phyloP scores from a whole-genome alignment of 768 basidiomycete species.

The Suillus decipiens region DNA sequence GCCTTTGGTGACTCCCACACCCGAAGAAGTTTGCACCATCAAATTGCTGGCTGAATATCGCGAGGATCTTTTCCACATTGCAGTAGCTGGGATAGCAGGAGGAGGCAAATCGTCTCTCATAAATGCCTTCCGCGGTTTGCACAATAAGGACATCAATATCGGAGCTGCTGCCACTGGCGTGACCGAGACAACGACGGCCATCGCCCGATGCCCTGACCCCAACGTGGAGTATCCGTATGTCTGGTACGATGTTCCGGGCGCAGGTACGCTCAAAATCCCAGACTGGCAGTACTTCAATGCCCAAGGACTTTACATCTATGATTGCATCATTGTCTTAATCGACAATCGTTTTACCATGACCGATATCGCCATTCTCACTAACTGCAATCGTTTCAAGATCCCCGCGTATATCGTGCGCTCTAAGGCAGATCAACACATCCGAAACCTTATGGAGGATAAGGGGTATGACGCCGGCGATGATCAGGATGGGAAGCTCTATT shows the following conservation, averaged over 20 bases:
- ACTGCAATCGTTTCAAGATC: constrained; percentile 32
- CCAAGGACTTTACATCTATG: constrained; percentile 39
- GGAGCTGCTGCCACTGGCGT: constrained; percentile 32
- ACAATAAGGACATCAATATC: constrained; percentile 12
- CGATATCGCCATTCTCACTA: constrained; percentile 34
- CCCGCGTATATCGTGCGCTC: constrained; percentile 39
- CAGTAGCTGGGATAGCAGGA: constrained; percentile 34
- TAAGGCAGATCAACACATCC: constrained; percentile 36
- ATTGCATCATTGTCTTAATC: constrained; percentile 35
- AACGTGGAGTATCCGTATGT: constrained; percentile 22
- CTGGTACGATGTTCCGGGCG: constrained; percentile 42
- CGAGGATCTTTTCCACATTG: constrained; percentile 33
- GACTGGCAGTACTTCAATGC: constrained; percentile 40
- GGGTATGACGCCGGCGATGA: not conserved
- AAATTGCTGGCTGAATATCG: constrained; percentile 20
- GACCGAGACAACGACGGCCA: constrained; percentile 30
- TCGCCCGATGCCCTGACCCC: constrained; percentile 24
- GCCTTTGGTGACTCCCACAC: constrained; percentile 27
- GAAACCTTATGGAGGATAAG: constrained; percentile 16
- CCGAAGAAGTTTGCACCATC: constrained; percentile 17
- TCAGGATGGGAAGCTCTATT: constrained; percentile 19
- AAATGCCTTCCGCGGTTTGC: constrained; percentile 36
- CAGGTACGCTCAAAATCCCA: constrained; percentile 33
- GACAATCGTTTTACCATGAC: constrained; percentile 37
- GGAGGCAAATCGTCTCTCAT: constrained; percentile 39